Evolutionary conservation across 1,139 yeast species (phyloP).

Genomic region (Diutina neorugosa): DNA sequence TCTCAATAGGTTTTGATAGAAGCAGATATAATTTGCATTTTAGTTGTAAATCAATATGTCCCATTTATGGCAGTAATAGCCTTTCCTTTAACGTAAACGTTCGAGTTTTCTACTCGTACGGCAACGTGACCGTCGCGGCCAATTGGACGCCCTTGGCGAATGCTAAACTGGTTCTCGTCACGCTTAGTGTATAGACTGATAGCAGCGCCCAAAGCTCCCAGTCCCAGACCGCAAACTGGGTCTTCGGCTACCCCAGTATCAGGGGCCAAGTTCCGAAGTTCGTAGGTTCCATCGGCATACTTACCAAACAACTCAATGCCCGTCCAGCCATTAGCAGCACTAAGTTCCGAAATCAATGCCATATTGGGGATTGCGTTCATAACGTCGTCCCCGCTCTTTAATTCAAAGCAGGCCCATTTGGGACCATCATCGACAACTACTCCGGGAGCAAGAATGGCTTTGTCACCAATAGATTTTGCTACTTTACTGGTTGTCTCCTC

Average conservation of each 20-base stretch:
- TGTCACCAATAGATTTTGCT: slow-evolving; percentile 18
- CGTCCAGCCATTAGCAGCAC: slow-evolving; percentile 11
- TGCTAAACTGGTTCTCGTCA: not conserved
- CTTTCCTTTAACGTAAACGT: not conserved
- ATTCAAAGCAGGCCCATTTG: slow-evolving; percentile 3
- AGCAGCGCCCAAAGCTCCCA: slow-evolving; percentile 18
- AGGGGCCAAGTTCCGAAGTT: slow-evolving; percentile 31
- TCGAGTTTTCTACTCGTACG: not conserved
- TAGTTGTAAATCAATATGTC: not conserved
- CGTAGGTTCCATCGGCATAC: slow-evolving; percentile 11
- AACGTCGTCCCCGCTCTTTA: slow-evolving; percentile 12
- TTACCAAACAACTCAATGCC: slow-evolving; percentile 30
- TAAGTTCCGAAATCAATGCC: slow-evolving; percentile 11
- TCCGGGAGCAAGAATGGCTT: slow-evolving; percentile 23
- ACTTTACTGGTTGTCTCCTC: slow-evolving; percentile 11
- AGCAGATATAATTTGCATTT: not conserved
- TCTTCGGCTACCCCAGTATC: slow-evolving; percentile 25
- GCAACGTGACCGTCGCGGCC: not conserved
- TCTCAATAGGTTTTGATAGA: slow-evolving; percentile 37
- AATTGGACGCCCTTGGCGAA: not conserved
- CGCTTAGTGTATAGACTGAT: not conserved
- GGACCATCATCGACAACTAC: slow-evolving; percentile 15
- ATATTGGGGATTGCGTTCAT: slow-evolving; percentile 18
- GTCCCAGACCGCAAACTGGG: slow-evolving; percentile 43
- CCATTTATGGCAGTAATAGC: slow-evolving; percentile 2